Evolutionary conservation across 768 basidiomycete genomes (phyloP).

Genomic region (Sutorius australiensis): DNA sequence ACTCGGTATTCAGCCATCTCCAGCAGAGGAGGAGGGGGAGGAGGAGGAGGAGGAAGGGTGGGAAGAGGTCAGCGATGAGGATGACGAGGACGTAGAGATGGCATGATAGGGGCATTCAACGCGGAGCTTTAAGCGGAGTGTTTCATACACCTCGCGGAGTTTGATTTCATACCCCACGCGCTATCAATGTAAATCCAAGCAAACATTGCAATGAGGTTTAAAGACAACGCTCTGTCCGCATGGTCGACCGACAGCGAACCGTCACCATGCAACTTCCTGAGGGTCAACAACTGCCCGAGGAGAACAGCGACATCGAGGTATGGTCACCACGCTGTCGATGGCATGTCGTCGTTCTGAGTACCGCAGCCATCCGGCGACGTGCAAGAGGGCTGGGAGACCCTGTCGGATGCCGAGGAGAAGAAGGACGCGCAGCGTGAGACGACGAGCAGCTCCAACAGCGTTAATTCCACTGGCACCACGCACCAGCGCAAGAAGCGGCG

Average conservation of each 20-base stretch:
- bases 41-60: conserved; percentile 46
- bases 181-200: not conserved
- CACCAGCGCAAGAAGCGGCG: conserved; percentile 31
- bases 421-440: conserved; percentile 8
- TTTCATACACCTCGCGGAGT: no score
- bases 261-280: conserved; percentile 15
- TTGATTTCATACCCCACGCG: not conserved
- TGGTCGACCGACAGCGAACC: not conserved
- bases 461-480: conserved; percentile 14
- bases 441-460: conserved; percentile 3
- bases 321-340: not conserved
- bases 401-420: conserved; percentile 21
- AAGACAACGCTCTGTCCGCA: not conserved
- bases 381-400: conserved; percentile 36
- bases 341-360: not conserved
- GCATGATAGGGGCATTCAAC: conserved; percentile 22
- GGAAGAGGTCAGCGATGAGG: conserved; percentile 60
- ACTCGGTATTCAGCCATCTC: conserved; percentile 61
- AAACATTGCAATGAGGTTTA: not conserved
- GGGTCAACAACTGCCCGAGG: not conserved
- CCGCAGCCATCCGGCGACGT: conserved; percentile 1
- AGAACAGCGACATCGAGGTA: conserved; percentile 9
- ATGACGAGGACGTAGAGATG: conserved; percentile 57
- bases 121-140: no score
- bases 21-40: conserved; percentile 42